These are phyloP conservation scores for Pseudogymnoascus sp. DNA, from an alignment of 2,329 filamentous ascomycete genomes.

Conservation along the genomic window DNA sequence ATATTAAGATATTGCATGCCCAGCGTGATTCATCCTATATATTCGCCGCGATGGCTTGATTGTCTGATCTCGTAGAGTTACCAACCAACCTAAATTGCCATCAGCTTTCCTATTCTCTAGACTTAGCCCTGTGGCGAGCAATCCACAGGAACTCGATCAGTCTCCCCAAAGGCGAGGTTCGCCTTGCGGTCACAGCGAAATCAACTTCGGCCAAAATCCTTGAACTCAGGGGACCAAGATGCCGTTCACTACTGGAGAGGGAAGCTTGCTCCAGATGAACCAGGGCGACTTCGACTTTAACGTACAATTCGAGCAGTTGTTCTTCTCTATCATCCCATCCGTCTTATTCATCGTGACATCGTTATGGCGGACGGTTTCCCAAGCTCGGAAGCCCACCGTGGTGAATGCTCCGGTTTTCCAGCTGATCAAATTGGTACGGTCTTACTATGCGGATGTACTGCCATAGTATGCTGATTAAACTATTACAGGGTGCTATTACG, in stretches of 20 bases:
- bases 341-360: constrained; percentile 25
- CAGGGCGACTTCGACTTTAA: constrained; percentile 26
- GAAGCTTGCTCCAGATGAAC: constrained; percentile 25
- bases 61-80: not conserved
- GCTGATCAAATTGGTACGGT: constrained; percentile 24
- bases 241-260: constrained; percentile 15
- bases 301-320: constrained; percentile 28
- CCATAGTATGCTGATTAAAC: constrained; percentile 11
- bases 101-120: too few species aligned
- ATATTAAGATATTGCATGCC: not conserved
- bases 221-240: constrained; percentile 13
- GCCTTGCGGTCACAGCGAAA: not conserved
- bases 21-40: not conserved
- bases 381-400: constrained; percentile 25
- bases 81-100: not conserved
- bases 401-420: constrained; percentile 25
- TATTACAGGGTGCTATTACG: constrained; percentile 17
- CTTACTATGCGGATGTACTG: not conserved
- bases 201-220: not conserved
- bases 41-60: not conserved
- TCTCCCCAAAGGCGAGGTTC: not conserved
- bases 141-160: not conserved
- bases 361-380: constrained; percentile 24
- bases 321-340: constrained; percentile 27
- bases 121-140: not conserved